Base-by-base conservation (phyloP, 2,329 filamentous ascomycete species). In the Lasiodiplodia theobromae region DNA sequence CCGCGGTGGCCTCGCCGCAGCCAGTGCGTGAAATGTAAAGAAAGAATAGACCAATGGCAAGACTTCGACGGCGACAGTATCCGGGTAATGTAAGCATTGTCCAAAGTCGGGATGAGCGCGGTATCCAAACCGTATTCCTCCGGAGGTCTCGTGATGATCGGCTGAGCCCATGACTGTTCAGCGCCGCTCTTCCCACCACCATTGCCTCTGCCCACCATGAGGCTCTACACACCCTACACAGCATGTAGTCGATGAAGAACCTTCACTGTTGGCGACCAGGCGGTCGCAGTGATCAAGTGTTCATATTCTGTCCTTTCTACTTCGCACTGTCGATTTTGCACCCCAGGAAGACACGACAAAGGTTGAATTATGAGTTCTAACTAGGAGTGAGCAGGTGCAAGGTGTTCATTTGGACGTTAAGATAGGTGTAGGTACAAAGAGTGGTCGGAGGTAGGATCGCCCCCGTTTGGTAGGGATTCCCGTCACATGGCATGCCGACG, bases 11-110 rank as follows among this genome's bases (percentile, higher is more conserved):
- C 52, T 31, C 23, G 16, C 14, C 23, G 23, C 31, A 21, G 54
- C 37, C 38, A 37, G 25, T 12, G 71, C 69, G 68, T 52, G 75
- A 70, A 10, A 3, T 18, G 44, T 47, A 47, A 47, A n/a, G 21
- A 21, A 47, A 47, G 18, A 73, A 73, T 54, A 71, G 38, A 62
- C 57, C 57, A 62, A 62, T 62, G n/a, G 10, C 6, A 8, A 47
- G 23, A 7, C 4, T 11, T 25, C 23, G 2, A 11, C 11, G 18
- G 16, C 37, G 10, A 8, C 16, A 21, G 16, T 37, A 10, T 7
- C 28, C 16, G 7, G 12, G 44, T 28, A 64, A 25, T 52, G 60
- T 52, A 38, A 52, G 11, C 4, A n/a, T 63, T 2, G 44, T 14
- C 16, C n/a, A 10, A 51, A 18, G 23, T 21, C n/a, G 6, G 8